phyloP scores from a whole-genome alignment of 2,329 filamentous ascomycete species.

The Fusarium tjaetaba region DNA sequence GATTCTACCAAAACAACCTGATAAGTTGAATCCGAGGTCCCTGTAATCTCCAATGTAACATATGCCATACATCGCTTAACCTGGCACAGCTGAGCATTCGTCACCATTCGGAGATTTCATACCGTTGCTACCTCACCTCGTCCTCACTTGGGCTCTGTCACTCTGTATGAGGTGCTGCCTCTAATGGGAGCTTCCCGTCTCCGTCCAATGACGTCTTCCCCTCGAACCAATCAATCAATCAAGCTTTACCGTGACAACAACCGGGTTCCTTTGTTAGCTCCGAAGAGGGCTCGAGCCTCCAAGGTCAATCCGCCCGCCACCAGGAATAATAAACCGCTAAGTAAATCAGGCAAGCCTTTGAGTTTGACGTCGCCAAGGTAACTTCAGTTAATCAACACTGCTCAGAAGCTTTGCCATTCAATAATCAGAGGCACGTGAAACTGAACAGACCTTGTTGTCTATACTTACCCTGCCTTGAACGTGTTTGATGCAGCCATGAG shows the following conservation, averaged over 20 bases:
- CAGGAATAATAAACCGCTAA: neutral
- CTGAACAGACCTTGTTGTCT: neutral
- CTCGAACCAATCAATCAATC: neutral
- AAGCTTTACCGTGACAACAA: conserved; percentile 1
- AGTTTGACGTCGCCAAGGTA: neutral
- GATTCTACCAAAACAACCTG: neutral
- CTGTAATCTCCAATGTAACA: neutral
- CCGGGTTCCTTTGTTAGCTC: neutral
- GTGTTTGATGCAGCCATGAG: neutral
- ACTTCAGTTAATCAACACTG: neutral
- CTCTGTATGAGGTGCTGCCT: neutral
- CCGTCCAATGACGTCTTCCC: conserved; percentile 26
- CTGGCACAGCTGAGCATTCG: conserved; percentile 9
- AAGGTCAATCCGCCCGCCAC: neutral
- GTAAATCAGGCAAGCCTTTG: neutral
- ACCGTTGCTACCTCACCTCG: neutral
- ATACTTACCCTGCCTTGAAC: neutral
- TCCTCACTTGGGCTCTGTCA: neutral
- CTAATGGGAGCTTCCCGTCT: neutral
- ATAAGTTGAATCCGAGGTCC: neutral
- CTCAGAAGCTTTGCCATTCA: neutral
- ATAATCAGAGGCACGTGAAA: neutral
- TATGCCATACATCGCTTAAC: conserved; percentile 6
- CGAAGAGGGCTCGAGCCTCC: neutral
- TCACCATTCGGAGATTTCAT: conserved; percentile 6